phyloP scores from a whole-genome alignment of 1,284 basidiomycete genomes.

The Irpex sp. region DNA sequence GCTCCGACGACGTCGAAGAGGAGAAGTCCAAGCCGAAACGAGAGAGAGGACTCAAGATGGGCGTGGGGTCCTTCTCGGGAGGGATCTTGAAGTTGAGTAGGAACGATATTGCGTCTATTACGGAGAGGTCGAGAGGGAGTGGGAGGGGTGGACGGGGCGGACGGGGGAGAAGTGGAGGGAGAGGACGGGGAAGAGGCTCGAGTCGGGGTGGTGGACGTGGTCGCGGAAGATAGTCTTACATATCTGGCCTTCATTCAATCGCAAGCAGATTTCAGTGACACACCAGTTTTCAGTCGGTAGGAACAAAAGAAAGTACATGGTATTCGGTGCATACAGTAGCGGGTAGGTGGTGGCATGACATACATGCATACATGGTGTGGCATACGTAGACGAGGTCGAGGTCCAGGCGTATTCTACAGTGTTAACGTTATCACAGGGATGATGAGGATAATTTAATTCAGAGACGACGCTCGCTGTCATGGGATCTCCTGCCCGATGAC shows the following conservation, averaged over 20 bases:
- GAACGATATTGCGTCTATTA: constrained; percentile 48
- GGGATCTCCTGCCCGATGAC: constrained; percentile 10
- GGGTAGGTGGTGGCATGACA: background rate
- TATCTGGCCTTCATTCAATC: no score
- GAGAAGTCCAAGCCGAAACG: constrained; percentile 28
- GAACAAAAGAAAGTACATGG: no score
- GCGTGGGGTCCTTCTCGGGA: constrained; percentile 67
- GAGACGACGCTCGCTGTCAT: constrained; percentile 4
- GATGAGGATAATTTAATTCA: constrained; percentile 4
- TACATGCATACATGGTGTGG: background rate
- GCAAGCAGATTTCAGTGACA: background rate
- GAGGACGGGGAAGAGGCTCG: background rate
- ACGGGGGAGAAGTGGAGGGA: constrained; percentile 3
- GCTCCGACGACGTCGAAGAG: constrained; percentile 31
- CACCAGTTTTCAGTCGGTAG: no score
- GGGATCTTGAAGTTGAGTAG: constrained; percentile 60
- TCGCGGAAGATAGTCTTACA: no score
- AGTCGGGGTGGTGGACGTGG: background rate
- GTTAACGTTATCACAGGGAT: no score
- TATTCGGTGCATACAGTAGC: background rate
- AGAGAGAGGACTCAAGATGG: constrained; percentile 66
- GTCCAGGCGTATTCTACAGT: background rate
- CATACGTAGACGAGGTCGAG: background rate
- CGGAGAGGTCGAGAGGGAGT: constrained; percentile 23
- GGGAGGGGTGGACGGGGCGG: constrained; percentile 17